Percentiles rank a stretch among this genome's conserved stretches.
Evolutionary conservation across 192 early-diverging fungal species (phyloP).

Genomic region (Backusella australiensis): DNA sequence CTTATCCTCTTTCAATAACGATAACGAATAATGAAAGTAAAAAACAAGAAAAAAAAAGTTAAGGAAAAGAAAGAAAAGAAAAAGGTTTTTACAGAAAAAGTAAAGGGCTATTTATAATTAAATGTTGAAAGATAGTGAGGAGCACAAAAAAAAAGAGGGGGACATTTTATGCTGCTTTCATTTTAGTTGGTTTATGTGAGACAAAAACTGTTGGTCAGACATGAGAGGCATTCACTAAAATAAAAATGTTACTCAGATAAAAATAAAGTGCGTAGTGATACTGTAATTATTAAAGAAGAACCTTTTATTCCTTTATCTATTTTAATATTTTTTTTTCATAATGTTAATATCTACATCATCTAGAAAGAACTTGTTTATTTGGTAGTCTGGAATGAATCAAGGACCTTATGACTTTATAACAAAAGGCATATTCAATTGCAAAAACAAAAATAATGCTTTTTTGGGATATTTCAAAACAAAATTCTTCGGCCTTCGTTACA

Average conservation of each 20-base stretch:
- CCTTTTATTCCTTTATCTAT: not conserved
- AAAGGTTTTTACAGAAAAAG: not conserved
- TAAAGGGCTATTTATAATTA: not conserved
- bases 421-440: not conserved
- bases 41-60: not conserved
- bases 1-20: not conserved
- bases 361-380: not conserved
- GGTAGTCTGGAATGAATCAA: not conserved
- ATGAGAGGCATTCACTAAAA: not conserved
- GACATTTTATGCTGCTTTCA: not conserved
- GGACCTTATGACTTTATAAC: not conserved
- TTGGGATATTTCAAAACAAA: not conserved
- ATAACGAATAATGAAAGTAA: not conserved
- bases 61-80: not conserved
- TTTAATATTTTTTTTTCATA: not conserved
- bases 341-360: not conserved
- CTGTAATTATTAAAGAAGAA: not conserved
- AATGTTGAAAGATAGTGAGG: not conserved
- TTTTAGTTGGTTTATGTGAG: not conserved
- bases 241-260: constrained; percentile 3
- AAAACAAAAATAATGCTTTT: not conserved
- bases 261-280: not conserved
- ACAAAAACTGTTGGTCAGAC: not conserved
- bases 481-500: not conserved
- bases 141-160: not conserved